A percentile compares a stretch with the other conserved stretches of the same genome.
Evolutionary conservation across 2,329 filamentous ascomycete genomes (phyloP).

Genomic region (Trichoderma pleuroti): DNA sequence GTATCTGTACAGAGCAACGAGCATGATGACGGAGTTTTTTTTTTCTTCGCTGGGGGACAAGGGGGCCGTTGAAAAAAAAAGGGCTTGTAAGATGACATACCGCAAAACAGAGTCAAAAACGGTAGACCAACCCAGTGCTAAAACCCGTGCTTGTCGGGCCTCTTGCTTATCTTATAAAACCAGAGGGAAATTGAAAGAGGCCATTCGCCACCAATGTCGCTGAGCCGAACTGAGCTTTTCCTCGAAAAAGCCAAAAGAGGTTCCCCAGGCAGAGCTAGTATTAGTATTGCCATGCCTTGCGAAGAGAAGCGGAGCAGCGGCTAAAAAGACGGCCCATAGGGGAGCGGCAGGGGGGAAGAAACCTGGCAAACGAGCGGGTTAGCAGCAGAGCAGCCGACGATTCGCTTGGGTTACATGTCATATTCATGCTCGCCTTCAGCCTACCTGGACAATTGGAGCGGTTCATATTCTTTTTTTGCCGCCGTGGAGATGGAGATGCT

Average conservation of each 20-base stretch:
- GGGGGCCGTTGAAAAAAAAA: neutral
- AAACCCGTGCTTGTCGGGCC: neutral
- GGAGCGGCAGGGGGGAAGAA: neutral
- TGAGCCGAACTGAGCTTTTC: neutral
- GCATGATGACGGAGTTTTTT: neutral
- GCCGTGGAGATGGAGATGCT: neutral
- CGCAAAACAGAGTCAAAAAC: neutral
- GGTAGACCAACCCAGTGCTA: neutral
- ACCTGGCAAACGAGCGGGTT: neutral
- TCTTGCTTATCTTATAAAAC: neutral
- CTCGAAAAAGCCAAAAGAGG: neutral
- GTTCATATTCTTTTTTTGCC: neutral
- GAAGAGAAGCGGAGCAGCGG: constrained; percentile 9
- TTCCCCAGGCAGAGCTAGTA: constrained; percentile 4
- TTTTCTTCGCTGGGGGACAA: neutral
- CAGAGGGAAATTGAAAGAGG: neutral
- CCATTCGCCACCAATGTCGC: neutral
- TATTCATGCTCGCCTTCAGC: neutral
- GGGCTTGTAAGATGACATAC: constrained; percentile 2
- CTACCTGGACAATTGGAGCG: neutral
- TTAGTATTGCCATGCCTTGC: constrained; percentile 12
- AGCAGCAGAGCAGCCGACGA: neutral
- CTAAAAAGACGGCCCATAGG: neutral
- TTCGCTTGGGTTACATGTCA: neutral
- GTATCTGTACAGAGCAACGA: neutral